Base-by-base conservation (phyloP, 2,329 filamentous ascomycete species). In the Stagonosporopsis tanaceti region DNA sequence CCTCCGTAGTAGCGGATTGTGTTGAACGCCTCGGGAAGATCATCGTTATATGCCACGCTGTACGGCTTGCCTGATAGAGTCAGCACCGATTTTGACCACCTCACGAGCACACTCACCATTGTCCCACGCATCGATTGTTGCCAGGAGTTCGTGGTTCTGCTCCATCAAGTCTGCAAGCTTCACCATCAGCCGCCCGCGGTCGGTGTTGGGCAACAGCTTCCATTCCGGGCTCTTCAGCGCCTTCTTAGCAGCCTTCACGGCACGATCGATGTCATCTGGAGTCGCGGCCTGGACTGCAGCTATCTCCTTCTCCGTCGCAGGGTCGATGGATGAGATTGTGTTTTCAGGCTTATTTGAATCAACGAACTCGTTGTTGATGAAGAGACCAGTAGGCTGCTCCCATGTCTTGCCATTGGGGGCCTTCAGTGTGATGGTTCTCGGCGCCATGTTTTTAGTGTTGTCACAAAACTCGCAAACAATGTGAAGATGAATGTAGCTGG, bases 1-100 rank as follows among this genome's bases (percentile, higher is more conserved):
- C 90, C 90, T 41, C 85, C 89, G 68, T 92, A 93, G 76, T 93
- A 93, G 61, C 85, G 85, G 46, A 89, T 73, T 1, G 80, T 81
- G 14, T 72, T 76, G 46, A 87, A 77, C 8, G 87, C 80, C 65
- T 86, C 85, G 0, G 72, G 78, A 9, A 92, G 76, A 72, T 91
- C 88, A 52, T 85, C 85, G 38, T 78, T 80, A 17, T 87, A 77
- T 2, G 88, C 84, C 22, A 86, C 84, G 4, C 78, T 75, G 73
- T 89, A 90, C 5, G 89, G 87, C 74, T 93, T 92, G 57, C 73
- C 62, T 61, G 20, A 15, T 1, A 3, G n/a, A 12, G 27, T 58
- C 12, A 53, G 44, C 22, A 24, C 17, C 8, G 14, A 25, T 2
- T 9, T 15, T 22, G 14, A 4, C 11, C 20, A 15, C 1, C n/a